phyloP scores from a whole-genome alignment of 805 yeast species.

The Candida caryicola region DNA sequence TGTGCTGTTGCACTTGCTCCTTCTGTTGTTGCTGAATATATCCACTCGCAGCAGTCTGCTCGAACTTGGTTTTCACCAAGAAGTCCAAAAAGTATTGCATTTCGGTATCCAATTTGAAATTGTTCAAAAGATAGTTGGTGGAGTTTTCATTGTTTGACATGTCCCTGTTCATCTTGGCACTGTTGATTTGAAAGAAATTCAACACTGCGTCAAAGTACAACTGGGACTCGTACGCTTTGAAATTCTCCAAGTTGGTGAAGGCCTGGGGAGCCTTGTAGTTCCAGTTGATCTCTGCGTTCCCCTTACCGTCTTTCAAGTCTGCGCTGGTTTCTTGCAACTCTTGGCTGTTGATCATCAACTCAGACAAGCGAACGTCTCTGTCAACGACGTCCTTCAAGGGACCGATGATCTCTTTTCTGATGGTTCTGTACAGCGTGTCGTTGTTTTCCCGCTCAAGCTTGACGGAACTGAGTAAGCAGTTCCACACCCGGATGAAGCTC shows the following conservation, averaged over 20 bases:
- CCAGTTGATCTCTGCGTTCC: constrained; percentile 60
- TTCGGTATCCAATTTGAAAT: constrained; percentile 36
- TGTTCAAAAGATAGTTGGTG: constrained; percentile 58
- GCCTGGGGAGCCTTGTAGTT: constrained; percentile 72
- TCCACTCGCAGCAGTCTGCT: constrained; percentile 9
- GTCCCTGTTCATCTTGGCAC: constrained; percentile 21
- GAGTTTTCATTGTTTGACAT: constrained; percentile 54
- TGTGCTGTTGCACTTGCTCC: constrained; percentile 3
- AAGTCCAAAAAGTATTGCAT: constrained; percentile 36
- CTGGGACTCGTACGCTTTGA: constrained; percentile 60
- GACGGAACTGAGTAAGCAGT: constrained; percentile 48
- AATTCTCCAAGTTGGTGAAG: constrained; percentile 69
- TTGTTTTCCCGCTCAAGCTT: constrained; percentile 49
- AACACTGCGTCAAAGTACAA: constrained; percentile 61
- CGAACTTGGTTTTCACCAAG: constrained; percentile 26
- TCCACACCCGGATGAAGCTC: constrained; percentile 42
- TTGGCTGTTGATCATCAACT: constrained; percentile 48
- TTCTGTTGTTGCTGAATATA: constrained; percentile 12
- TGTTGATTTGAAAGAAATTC: constrained; percentile 48
- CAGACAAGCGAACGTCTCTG: constrained; percentile 54
- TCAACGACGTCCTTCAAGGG: constrained; percentile 54
- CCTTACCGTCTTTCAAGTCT: constrained; percentile 16
- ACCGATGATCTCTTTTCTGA: constrained; percentile 54
- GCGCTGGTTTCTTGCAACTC: constrained; percentile 40
- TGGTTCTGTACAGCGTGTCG: constrained; percentile 43